Evolutionary conservation across 805 yeast species (phyloP).

Genomic region (Candida multigemmis): DNA sequence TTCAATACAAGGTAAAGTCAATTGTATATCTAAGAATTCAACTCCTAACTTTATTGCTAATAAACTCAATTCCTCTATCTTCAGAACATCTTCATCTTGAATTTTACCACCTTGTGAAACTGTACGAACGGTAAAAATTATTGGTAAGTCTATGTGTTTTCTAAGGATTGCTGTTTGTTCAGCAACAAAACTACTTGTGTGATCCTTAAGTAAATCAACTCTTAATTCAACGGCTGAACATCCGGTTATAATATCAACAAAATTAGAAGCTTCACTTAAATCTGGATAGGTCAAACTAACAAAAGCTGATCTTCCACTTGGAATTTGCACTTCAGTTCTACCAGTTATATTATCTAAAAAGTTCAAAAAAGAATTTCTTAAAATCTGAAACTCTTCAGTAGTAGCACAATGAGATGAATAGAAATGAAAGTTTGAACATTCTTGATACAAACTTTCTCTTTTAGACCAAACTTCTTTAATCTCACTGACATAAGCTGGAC

Average conservation of each 20-base stretch:
- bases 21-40: slow-evolving; percentile 73
- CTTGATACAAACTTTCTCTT: slow-evolving; percentile 71
- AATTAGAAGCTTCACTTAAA: slow-evolving; percentile 41
- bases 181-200: slow-evolving; percentile 49
- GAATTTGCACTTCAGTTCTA: slow-evolving; percentile 23
- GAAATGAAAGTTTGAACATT: slow-evolving; percentile 70
- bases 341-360: slow-evolving; percentile 63
- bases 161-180: slow-evolving; percentile 68
- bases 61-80: slow-evolving; percentile 41
- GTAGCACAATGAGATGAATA: slow-evolving; percentile 65
- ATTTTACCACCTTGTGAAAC: slow-evolving; percentile 75
- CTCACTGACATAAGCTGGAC: slow-evolving; percentile 85
- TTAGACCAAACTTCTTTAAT: slow-evolving; percentile 76
- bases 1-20: slow-evolving; percentile 54
- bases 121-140: slow-evolving; percentile 75
- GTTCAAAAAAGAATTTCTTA: slow-evolving; percentile 50
- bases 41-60: slow-evolving; percentile 73
- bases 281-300: slow-evolving; percentile 34
- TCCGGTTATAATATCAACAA: slow-evolving; percentile 57
- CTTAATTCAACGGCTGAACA: slow-evolving; percentile 77
- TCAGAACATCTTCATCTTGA: slow-evolving; percentile 45
- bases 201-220: slow-evolving; percentile 57
- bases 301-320: slow-evolving; percentile 52
- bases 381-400: slow-evolving; percentile 42
- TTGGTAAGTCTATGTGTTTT: slow-evolving; percentile 57